Evolutionary conservation across 331 rosid species (phyloP).

Genomic region (Pyrus hybrid): DNA sequence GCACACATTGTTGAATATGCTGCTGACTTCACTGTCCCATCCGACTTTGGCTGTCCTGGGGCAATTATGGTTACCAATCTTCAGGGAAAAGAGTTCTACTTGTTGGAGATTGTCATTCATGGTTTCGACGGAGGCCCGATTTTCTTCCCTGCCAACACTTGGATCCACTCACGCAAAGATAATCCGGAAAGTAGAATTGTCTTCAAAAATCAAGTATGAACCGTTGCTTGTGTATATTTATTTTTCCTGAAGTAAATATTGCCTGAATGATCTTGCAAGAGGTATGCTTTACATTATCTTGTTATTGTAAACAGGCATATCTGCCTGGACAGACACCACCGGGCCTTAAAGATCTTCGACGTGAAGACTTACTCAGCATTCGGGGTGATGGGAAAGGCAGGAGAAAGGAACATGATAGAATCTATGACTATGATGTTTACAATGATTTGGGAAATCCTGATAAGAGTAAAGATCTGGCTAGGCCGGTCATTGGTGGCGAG

Average conservation of each 20-base stretch:
- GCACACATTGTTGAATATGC: constrained; percentile 55
- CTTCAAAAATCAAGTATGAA: constrained; percentile 68
- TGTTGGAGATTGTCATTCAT: constrained; percentile 56
- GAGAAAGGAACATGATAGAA: constrained; percentile 66
- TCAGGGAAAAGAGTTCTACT: constrained; percentile 67
- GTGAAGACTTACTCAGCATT: constrained; percentile 56
- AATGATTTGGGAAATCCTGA: constrained; percentile 93
- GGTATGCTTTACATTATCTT: not conserved
- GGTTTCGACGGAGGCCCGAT: constrained; percentile 68
- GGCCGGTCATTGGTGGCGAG: constrained; percentile 55
- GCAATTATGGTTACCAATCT: constrained; percentile 76
- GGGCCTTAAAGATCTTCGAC: constrained; percentile 72
- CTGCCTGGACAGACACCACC: constrained; percentile 87
- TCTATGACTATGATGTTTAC: constrained; percentile 75
- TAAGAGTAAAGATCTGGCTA: constrained; percentile 54
- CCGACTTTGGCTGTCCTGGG: constrained; percentile 66
- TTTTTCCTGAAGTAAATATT: not conserved
- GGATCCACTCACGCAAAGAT: constrained; percentile 75
- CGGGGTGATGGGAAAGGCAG: constrained; percentile 52
- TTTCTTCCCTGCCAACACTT: constrained; percentile 82
- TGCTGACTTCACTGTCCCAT: constrained; percentile 54
- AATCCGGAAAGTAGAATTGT: constrained; percentile 66
- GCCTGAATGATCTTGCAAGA: not conserved
- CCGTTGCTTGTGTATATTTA: not conserved
- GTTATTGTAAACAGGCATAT: constrained; percentile 39